Evolutionary conservation across 257 asterid genomes (phyloP).

Genomic region (Avicennia marina): DNA sequence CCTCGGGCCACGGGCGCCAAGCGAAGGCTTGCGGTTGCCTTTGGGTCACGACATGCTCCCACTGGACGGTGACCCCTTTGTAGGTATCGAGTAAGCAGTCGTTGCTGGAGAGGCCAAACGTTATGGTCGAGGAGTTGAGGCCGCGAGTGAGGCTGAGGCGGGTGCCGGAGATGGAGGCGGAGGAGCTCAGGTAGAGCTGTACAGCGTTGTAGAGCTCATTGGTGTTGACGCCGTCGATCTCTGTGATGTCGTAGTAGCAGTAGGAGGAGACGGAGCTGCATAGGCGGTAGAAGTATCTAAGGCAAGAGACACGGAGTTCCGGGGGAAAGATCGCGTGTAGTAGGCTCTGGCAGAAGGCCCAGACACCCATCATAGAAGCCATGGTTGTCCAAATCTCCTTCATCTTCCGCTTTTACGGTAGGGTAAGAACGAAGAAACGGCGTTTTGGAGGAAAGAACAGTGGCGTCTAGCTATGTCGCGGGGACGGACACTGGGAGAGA

Average conservation of each 20-base stretch:
- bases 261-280: constrained; percentile 49
- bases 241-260: constrained; percentile 69
- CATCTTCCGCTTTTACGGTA: too few relatives aligned
- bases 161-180: constrained; percentile 55
- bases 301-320: constrained; percentile 52
- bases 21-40: constrained; percentile 46
- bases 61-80: constrained; percentile 38
- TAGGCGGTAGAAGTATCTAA: constrained; percentile 43
- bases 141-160: constrained; percentile 55
- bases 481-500: too few relatives aligned
- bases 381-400: constrained; percentile 62
- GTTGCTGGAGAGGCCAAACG: constrained; percentile 59
- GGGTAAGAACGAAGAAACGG: too few relatives aligned
- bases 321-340: constrained; percentile 58
- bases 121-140: constrained; percentile 54
- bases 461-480: too few relatives aligned
- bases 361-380: constrained; percentile 67
- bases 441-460: too few relatives aligned
- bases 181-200: constrained; percentile 57
- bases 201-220: constrained; percentile 72
- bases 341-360: constrained; percentile 65
- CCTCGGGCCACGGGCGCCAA: constrained; percentile 62
- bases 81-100: constrained; percentile 42
- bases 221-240: constrained; percentile 66
- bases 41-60: constrained; percentile 58